Evolutionary conservation across 2,329 filamentous ascomycete species (phyloP).

Genomic region (Penicillium sp.): DNA sequence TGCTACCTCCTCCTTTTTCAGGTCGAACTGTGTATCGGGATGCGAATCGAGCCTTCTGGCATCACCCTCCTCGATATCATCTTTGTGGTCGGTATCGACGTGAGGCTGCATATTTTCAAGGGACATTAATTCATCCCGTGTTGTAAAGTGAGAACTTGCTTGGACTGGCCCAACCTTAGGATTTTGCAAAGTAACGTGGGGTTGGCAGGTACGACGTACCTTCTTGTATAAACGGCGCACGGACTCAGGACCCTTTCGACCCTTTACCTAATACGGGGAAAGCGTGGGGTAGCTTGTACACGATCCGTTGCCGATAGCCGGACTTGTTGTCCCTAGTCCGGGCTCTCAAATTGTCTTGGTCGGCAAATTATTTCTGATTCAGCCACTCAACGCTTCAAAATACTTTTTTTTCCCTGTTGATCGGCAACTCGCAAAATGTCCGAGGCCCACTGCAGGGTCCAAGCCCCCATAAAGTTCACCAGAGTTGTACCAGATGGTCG

Average conservation of each 20-base stretch:
- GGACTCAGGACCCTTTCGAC: neutral
- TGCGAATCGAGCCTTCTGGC: neutral
- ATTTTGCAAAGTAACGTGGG: neutral
- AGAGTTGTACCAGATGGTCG: constrained; percentile 13
- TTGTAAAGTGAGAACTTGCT: neutral
- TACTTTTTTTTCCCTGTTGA: neutral
- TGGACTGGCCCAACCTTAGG: neutral
- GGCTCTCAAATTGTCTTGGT: neutral
- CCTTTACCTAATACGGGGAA: neutral
- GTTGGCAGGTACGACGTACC: neutral
- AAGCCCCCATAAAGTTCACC: neutral
- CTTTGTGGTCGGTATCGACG: neutral
- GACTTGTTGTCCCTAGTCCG: neutral
- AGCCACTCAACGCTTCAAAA: neutral
- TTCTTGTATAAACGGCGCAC: neutral
- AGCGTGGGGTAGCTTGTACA: neutral
- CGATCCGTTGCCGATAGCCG: neutral
- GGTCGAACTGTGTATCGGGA: neutral
- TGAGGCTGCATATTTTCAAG: neutral
- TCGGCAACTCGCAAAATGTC: constrained; percentile 7
- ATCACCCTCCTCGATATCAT: neutral
- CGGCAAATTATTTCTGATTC: neutral
- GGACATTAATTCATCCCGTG: neutral
- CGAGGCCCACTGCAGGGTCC: constrained; percentile 4
- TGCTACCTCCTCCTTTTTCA: neutral